These are phyloP conservation scores for Trapa incisa DNA, from an alignment of 345 rosid genomes.

Conservation along the genomic window DNA sequence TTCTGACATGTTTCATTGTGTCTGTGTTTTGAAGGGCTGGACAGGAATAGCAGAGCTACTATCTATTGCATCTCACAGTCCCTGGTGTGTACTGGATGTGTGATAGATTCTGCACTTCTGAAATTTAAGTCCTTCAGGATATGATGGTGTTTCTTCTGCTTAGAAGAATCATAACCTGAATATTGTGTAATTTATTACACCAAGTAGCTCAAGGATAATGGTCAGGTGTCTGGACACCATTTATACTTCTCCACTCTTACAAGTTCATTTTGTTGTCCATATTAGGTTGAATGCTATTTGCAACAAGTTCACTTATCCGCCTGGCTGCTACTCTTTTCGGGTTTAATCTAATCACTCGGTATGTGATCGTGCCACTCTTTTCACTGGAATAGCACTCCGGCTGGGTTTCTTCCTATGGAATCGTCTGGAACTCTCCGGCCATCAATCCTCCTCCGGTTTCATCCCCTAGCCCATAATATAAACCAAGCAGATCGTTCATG, in stretches of 20 bases:
- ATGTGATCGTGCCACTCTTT: conserved; percentile 17
- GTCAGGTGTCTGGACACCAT: too few relatives aligned
- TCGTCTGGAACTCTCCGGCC: conserved; percentile 15
- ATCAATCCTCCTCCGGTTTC: conserved; percentile 16
- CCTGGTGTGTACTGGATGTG: conserved; percentile 1
- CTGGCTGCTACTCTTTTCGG: too few relatives aligned
- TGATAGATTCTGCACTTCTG: not conserved
- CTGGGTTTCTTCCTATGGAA: conserved; percentile 4
- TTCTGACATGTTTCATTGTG: too few relatives aligned
- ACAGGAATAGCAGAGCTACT: not conserved
- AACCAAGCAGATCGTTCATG: conserved; percentile 17
- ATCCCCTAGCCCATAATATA: conserved; percentile 38
- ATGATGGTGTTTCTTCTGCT: not conserved
- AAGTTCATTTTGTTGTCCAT: too few relatives aligned
- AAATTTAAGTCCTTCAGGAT: not conserved
- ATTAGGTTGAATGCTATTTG: too few relatives aligned
- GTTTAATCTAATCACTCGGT: too few relatives aligned
- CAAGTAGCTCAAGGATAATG: too few relatives aligned
- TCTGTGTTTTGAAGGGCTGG: not conserved
- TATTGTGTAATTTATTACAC: not conserved
- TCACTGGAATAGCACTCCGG: conserved; percentile 9
- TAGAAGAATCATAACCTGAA: not conserved
- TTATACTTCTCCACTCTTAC: too few relatives aligned
- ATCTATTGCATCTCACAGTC: not conserved
- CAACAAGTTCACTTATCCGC: too few relatives aligned